Evolutionary conservation across 192 early-diverging fungal genomes (phyloP), one percentile per base, ranked within the genome.

Genomic region (Coemansia sp.): DNA sequence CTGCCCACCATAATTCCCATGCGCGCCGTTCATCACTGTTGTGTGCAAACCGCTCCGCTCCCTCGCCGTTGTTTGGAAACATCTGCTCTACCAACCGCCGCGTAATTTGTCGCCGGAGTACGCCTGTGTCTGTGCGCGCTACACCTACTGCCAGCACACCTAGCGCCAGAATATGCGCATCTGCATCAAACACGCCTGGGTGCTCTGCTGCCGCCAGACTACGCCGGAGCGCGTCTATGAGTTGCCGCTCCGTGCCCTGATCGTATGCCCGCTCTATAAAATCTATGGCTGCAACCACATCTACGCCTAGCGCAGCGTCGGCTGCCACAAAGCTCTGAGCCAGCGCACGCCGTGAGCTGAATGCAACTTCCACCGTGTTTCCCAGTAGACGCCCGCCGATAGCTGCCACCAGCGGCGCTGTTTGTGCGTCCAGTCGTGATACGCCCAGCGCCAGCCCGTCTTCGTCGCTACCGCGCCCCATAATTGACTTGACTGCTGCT

Each of bases 1-100:
- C 19, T 14, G 74, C 69, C 73, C 73, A 82, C 73, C 73, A 82
- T 53, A 18, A 18, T 4, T 67, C 26, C 79, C 79, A 82, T 22
- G 65, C 64, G 22, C 58, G 69, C 41, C 73, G 65, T 57, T 39
- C 56, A 5, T 18, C 24, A 23, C 61, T 67, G 45, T 64, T 68
- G 24, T 54, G 62, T 3, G 59, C 52, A 74, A 74, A 80, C 20
- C 32, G 48, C 49, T 50, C 64, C 0, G 35, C 4, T 6, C 16
- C 59, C 27, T 13, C 10, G 16, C 14, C 14, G 48, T 35, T n/a
- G n/a, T 38, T 1, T 39, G 16, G 16, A 20, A 41, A 74, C n/a
- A 35, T 29, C 3, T 37, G 23, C 18, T 37, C 47, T 27, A 74
- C 51, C 4, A 69, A 18, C 54, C 72, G 32, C 20, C 66, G 45